phyloP scores from a whole-genome alignment of 192 early-diverging fungal species.

The Gryganskiella cystojenkinii region DNA sequence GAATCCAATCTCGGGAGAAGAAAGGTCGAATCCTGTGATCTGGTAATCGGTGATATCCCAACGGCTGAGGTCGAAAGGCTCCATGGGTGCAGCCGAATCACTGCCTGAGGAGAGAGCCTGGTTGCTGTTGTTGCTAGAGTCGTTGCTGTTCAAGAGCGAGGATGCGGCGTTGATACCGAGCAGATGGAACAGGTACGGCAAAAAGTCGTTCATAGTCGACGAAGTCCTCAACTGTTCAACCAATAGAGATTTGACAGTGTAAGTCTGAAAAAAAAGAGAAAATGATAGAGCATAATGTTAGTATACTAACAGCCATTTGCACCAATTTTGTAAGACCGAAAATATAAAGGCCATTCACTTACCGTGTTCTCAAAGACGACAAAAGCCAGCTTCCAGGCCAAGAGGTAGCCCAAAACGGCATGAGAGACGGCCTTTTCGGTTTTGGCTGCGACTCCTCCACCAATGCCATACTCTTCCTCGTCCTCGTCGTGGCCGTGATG shows the following conservation, averaged over 20 bases:
- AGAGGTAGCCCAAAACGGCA: constrained; percentile 70
- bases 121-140: constrained; percentile 21
- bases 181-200: constrained; percentile 71
- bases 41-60: constrained; percentile 78
- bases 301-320: neutral
- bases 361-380: constrained; percentile 84
- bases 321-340: neutral
- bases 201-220: constrained; percentile 59
- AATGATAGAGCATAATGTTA: neutral
- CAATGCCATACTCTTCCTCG: constrained; percentile 39
- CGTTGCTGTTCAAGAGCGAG: constrained; percentile 41
- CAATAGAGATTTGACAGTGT: constrained; percentile 66
- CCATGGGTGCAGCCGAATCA: constrained; percentile 21
- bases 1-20: constrained; percentile 63
- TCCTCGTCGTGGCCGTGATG: constrained; percentile 30
- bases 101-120: constrained; percentile 11
- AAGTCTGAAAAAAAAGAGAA: constrained; percentile 62
- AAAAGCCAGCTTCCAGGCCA: constrained; percentile 79
- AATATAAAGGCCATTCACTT: constrained; percentile 22
- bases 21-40: constrained; percentile 61
- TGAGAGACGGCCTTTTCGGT: constrained; percentile 46
- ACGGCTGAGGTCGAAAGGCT: constrained; percentile 71
- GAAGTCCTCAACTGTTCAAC: constrained; percentile 66
- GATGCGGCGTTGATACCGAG: constrained; percentile 64
- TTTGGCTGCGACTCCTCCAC: constrained; percentile 42